A percentile compares a stretch with the other conserved stretches of the same genome.
phyloP scores from a whole-genome alignment of 768 basidiomycete species.

The Amanita inopinata region DNA sequence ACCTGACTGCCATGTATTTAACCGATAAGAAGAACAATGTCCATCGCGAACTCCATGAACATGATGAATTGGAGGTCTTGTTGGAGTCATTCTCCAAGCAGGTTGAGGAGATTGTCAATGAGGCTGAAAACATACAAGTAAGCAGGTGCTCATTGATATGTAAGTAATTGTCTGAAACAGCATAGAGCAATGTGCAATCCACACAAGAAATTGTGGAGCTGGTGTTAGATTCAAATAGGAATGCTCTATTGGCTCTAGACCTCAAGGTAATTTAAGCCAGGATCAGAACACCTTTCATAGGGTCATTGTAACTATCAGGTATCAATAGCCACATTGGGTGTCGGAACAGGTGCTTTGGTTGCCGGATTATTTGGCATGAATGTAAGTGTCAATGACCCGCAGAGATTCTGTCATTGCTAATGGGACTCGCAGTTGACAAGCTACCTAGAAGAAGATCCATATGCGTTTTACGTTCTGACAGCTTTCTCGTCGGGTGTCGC shows the following conservation, averaged over 20 bases:
- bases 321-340: slow-evolving; percentile 90
- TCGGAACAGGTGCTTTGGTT: slow-evolving; percentile 82
- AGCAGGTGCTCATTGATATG: slow-evolving; percentile 11
- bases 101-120: slow-evolving; percentile 93
- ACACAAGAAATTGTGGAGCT: slow-evolving; percentile 98
- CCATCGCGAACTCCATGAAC: slow-evolving; percentile 61
- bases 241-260: slow-evolving; percentile 84
- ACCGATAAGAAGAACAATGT: slow-evolving; percentile 67
- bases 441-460: slow-evolving; percentile 61
- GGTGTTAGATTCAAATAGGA: slow-evolving; percentile 93
- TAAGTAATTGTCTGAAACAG: slow-evolving; percentile 4
- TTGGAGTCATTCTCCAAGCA: slow-evolving; percentile 95
- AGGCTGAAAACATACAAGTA: slow-evolving; percentile 82
- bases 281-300: neutral
- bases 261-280: slow-evolving; percentile 48
- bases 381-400: slow-evolving; percentile 35
- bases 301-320: slow-evolving; percentile 35
- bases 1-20: slow-evolving; percentile 91
- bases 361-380: slow-evolving; percentile 97
- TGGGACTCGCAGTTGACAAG: slow-evolving; percentile 47
- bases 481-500: slow-evolving; percentile 48
- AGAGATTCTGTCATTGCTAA: slow-evolving; percentile 3
- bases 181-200: slow-evolving; percentile 84
- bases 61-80: slow-evolving; percentile 87
- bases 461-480: slow-evolving; percentile 66